These are phyloP conservation scores for Diaporthe sp. DNA, from an alignment of 2,329 filamentous ascomycete species.

Conservation along the genomic window DNA sequence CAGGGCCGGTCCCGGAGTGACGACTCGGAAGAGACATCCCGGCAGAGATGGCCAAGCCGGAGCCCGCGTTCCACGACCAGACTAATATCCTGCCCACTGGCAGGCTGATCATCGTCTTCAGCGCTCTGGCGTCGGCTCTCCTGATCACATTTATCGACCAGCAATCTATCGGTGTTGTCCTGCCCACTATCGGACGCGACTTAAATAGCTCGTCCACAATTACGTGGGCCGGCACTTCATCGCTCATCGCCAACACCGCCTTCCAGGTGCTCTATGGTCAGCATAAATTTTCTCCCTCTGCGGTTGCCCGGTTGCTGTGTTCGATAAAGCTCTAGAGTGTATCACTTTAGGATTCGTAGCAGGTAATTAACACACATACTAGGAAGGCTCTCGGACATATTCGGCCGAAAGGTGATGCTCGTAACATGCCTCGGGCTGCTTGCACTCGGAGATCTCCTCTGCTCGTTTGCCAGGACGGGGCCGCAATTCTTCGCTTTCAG, in stretches of 20 bases:
- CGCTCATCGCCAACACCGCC: slow-evolving; percentile 70
- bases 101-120: slow-evolving; percentile 65
- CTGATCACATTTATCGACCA: slow-evolving; percentile 71
- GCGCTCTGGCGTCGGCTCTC: slow-evolving; percentile 64
- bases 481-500: slow-evolving; percentile 74
- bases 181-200: slow-evolving; percentile 66
- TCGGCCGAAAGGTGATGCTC: slow-evolving; percentile 72
- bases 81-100: slow-evolving; percentile 68
- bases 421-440: slow-evolving; percentile 67
- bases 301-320: neutral
- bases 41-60: slow-evolving; percentile 33
- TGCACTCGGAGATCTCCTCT: slow-evolving; percentile 70
- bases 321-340: neutral
- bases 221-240: slow-evolving; percentile 67
- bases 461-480: slow-evolving; percentile 68
- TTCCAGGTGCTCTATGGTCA: slow-evolving; percentile 75
- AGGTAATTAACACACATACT: neutral
- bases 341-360: too few relatives aligned
- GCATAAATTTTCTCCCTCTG: neutral
- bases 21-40: neutral
- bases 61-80: slow-evolving; percentile 60
- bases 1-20: neutral
- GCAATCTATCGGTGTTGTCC: slow-evolving; percentile 65
- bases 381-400: slow-evolving; percentile 69
- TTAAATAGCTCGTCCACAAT: slow-evolving; percentile 64